phyloP scores from a whole-genome alignment of 495 filamentous ascomycete genomes.

The Chaetomium fimeti region DNA sequence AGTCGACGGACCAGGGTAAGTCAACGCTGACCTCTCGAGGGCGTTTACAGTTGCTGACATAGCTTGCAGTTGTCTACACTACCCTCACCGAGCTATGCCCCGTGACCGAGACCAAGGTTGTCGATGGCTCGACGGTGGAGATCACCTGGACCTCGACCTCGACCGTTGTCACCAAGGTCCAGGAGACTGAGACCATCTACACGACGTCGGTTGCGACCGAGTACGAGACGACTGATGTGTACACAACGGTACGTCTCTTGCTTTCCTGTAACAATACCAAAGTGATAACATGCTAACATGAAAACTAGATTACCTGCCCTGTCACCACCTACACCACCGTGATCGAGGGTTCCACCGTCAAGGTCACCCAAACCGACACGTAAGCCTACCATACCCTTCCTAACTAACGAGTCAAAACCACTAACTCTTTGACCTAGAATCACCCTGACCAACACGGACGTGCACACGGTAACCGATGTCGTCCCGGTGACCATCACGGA shows the following conservation, averaged over 20 bases:
- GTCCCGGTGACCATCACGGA: conserved; percentile 29
- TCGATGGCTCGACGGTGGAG: conserved; percentile 43
- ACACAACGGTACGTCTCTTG: conserved; percentile 33
- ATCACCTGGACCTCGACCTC: conserved; percentile 46
- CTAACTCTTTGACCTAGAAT: conserved; percentile 23
- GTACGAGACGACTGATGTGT: conserved; percentile 43
- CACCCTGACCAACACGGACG: conserved; percentile 40
- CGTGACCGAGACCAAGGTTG: conserved; percentile 45
- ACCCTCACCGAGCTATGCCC: conserved; percentile 45
- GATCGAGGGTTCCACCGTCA: conserved; percentile 40
- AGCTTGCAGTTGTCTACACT: conserved; percentile 35
- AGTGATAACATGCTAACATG: neutral
- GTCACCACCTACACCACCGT: conserved; percentile 46
- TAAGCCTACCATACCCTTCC: conserved; percentile 15
- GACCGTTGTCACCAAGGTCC: conserved; percentile 32
- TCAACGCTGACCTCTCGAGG: neutral
- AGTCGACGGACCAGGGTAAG: conserved; percentile 25
- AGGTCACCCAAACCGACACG: conserved; percentile 46
- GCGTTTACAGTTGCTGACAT: neutral
- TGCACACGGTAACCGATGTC: conserved; percentile 31
- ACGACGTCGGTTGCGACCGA: conserved; percentile 41
- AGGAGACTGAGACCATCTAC: conserved; percentile 34
- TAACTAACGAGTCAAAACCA: neutral
- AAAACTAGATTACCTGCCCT: conserved; percentile 38
- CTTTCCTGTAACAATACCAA: no score